Conservation (phyloP, 2,329 filamentous ascomycete genomes). For the Ascochyta clinopodiicola region DNA sequence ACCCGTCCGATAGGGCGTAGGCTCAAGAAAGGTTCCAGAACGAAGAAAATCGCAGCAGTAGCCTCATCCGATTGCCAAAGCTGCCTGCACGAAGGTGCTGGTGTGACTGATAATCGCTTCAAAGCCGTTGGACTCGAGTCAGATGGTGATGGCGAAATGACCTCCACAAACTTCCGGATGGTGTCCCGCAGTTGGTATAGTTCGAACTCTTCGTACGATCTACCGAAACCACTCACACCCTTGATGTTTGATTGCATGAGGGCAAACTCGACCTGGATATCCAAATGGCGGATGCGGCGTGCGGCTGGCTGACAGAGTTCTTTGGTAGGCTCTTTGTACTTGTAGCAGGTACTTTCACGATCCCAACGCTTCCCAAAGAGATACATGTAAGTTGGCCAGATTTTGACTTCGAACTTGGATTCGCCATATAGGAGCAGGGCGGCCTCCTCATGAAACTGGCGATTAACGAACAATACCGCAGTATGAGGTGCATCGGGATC, state of each 20-base stretch:
- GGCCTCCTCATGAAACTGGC: conserved; percentile 21
- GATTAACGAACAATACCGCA: conserved; percentile 19
- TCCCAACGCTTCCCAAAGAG: conserved; percentile 7
- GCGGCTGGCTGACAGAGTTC: conserved; percentile 1
- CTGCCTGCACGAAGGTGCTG: not conserved
- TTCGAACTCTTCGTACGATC: conserved; percentile 11
- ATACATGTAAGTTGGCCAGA: not conserved
- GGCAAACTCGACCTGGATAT: not conserved
- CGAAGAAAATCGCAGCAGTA: conserved; percentile 10
- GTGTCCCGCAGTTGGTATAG: conserved; percentile 11
- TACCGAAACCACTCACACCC: not conserved
- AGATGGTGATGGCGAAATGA: not conserved
- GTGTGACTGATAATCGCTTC: not conserved
- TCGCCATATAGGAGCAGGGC: conserved; percentile 20
- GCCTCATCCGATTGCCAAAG: conserved; percentile 13
- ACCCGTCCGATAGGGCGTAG: not conserved
- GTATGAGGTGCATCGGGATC: not conserved
- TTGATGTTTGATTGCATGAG: not conserved
- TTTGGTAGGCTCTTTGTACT: not conserved
- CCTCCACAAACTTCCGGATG: conserved; percentile 6
- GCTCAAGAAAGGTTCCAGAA: conserved; percentile 15
- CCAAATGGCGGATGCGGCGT: conserved; percentile 5
- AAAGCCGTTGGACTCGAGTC: not conserved
- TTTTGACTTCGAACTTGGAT: conserved; percentile 3
- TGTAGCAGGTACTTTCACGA: not conserved